A percentile compares a stretch with the other conserved stretches of the same genome.
These are phyloP conservation scores for Capronia coronata DNA, from an alignment of 2,329 filamentous ascomycete genomes.

Conservation along the genomic window DNA sequence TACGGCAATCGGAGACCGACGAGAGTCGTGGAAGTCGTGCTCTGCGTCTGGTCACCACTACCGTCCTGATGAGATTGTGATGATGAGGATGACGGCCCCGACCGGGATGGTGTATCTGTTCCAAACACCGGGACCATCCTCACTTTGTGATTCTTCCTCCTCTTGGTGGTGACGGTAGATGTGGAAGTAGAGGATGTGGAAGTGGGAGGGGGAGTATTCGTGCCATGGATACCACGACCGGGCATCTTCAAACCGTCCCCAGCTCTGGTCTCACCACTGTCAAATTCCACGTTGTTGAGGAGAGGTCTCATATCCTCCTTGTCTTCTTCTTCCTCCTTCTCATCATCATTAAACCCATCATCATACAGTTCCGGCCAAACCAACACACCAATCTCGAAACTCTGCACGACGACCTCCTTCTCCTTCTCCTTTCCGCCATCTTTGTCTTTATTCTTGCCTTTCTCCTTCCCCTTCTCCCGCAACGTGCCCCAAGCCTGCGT, in stretches of 20 bases:
- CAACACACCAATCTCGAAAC: constrained; percentile 77
- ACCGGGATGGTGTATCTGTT: constrained; percentile 47
- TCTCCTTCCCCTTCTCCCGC: constrained; percentile 27
- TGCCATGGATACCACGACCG: too few relatives aligned
- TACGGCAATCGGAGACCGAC: constrained; percentile 79
- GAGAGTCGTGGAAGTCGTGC: too few relatives aligned
- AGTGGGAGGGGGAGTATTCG: too few relatives aligned
- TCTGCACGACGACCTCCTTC: constrained; percentile 61
- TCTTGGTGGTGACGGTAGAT: neutral
- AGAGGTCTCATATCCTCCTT: too few relatives aligned
- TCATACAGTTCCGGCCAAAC: constrained; percentile 64
- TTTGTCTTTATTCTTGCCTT: constrained; percentile 31
- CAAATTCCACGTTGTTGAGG: too few relatives aligned
- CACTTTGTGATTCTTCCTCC: constrained; percentile 27
- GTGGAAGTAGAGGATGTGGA: too few relatives aligned
- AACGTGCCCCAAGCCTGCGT: constrained; percentile 81
- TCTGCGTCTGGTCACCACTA: too few relatives aligned
- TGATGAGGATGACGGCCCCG: neutral
- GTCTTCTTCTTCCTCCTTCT: neutral
- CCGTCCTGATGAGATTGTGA: neutral
- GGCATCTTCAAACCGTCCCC: too few relatives aligned
- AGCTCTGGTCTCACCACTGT: too few relatives aligned
- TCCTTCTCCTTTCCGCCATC: constrained; percentile 33
- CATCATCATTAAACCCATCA: constrained; percentile 31
- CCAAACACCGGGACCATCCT: constrained; percentile 65